Evolutionary conservation across 1,284 basidiomycete species (phyloP).

Genomic region (Trametes sp.): DNA sequence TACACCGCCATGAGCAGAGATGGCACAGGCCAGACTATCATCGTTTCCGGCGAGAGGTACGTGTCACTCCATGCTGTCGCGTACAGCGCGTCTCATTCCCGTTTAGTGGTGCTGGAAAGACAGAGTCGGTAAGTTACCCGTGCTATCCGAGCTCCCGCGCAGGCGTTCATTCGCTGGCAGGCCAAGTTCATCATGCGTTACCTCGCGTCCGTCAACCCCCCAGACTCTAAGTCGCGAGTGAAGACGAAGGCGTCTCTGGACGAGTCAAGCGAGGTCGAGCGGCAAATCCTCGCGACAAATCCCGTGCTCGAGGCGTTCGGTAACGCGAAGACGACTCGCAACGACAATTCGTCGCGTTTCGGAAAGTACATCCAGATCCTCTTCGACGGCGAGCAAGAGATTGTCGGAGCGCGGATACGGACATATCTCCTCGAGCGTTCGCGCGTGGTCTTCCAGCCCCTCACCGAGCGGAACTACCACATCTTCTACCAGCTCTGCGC

Average conservation of each 20-base stretch:
- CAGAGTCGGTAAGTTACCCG: slow-evolving; percentile 81
- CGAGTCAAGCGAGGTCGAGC: slow-evolving; percentile 93
- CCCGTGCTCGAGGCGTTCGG: slow-evolving; percentile 99
- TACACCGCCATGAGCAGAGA: slow-evolving; percentile 98
- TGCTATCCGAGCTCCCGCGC: background rate
- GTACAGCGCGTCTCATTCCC: slow-evolving; percentile 33
- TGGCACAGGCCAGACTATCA: slow-evolving; percentile 96
- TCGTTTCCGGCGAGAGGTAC: slow-evolving; percentile 97
- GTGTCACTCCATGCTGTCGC: slow-evolving; percentile 38
- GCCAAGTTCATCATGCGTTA: slow-evolving; percentile 99
- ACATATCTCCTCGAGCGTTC: slow-evolving; percentile 98
- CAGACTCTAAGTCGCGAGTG: slow-evolving; percentile 66
- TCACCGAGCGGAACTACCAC: slow-evolving; percentile 98
- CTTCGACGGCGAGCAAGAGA: slow-evolving; percentile 94
- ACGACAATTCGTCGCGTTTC: slow-evolving; percentile 99
- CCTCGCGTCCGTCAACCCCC: slow-evolving; percentile 96
- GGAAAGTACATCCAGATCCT: slow-evolving; percentile 99
- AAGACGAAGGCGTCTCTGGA: slow-evolving; percentile 77
- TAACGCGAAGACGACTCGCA: slow-evolving; percentile 98
- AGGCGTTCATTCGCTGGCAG: slow-evolving; percentile 46
- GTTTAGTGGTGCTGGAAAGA: slow-evolving; percentile 95
- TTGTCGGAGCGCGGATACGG: slow-evolving; percentile 96
- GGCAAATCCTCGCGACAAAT: slow-evolving; percentile 97
- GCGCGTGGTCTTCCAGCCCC: slow-evolving; percentile 96
- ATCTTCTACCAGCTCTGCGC: slow-evolving; percentile 99